Evolutionary conservation across 208 protist genomes (phyloP).

Genomic region (Crithidia sp.): DNA sequence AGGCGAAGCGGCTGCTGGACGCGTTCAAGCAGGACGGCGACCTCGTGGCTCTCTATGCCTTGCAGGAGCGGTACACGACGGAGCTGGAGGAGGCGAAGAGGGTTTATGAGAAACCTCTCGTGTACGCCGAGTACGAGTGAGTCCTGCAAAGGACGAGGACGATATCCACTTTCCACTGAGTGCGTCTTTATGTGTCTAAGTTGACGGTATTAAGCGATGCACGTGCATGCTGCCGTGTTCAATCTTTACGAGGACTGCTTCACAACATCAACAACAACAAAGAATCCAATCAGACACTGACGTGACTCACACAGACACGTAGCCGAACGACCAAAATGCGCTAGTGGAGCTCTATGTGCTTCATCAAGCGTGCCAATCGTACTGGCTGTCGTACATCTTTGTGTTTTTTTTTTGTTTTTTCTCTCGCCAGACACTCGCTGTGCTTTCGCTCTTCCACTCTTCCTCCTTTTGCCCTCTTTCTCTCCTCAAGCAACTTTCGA

Average conservation of each 20-base stretch:
- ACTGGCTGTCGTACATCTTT: background rate
- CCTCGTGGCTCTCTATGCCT: conserved; percentile 43
- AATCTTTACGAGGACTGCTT: too few species aligned
- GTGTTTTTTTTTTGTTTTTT: background rate
- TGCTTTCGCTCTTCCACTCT: background rate
- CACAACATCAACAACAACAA: too few species aligned
- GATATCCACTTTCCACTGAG: too few species aligned
- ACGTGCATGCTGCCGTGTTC: too few species aligned
- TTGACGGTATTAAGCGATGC: background rate
- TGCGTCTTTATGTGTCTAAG: background rate
- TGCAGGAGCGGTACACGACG: conserved; percentile 47
- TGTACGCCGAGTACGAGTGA: conserved; percentile 23
- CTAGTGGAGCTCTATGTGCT: too few species aligned
- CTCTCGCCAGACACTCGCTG: background rate
- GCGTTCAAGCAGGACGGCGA: conserved; percentile 61
- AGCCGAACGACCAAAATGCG: too few species aligned
- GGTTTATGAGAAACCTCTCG: conserved; percentile 30
- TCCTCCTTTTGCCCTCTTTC: background rate
- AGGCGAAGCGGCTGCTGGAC: conserved; percentile 43
- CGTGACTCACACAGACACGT: too few species aligned
- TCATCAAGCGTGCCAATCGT: too few species aligned
- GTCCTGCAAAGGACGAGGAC: background rate
- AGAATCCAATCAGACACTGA: too few species aligned
- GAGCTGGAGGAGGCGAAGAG: conserved; percentile 49
- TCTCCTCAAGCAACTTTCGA: background rate